Evolutionary conservation across 352 stramenopile species (phyloP), one percentile per base, ranked within the genome.

Genomic region (Globisporangium emineosum): DNA sequence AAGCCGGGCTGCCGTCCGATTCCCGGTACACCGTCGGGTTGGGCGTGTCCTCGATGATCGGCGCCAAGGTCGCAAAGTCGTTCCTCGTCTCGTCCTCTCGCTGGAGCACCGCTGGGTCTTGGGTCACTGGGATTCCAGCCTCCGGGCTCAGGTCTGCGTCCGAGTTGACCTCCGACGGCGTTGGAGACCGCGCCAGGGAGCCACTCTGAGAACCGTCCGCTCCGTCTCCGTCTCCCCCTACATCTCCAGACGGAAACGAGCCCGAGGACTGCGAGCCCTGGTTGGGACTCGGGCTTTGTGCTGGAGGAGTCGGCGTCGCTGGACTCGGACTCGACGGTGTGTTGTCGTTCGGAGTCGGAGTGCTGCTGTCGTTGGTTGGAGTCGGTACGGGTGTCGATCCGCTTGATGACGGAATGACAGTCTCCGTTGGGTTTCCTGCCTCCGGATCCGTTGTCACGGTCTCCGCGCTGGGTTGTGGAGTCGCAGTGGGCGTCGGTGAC

Each of bases 31-130:
- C 13, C 9, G 64, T 64, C 37, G 53, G 43, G 43, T 23, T 59
- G 8, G 62, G 45, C 4, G 56, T 54, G 13, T 54, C 40, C n/a
- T 62, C 57, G 21, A 57, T 53, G 52, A 69, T 69, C 5, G 64
- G 64, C 40, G 8, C 17, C 13, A 69, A 30, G 3, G 64, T 69
- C 53, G 52, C 64, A n/a, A 69, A 69, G 40, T 69, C 64, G 42
- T 69, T 65, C 47, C 49, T 37, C 19, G 45, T 29, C 2, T 33
- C 35, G 15, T 53, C 63, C n/a, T 59, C 56, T 23, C 37, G 32
- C 45, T 59, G 27, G 54, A 62, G 56, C 17, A 21, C 21, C 19
- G 29, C 33, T 9, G 54, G 35, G 29, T 62, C 56, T 37, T 56
- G 15, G 1, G 47, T 57, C 5, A 2, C 2, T 37, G n/a, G 21